Base-by-base conservation (phyloP, 768 basidiomycete species). In the Pulveroboletus sp. region DNA sequence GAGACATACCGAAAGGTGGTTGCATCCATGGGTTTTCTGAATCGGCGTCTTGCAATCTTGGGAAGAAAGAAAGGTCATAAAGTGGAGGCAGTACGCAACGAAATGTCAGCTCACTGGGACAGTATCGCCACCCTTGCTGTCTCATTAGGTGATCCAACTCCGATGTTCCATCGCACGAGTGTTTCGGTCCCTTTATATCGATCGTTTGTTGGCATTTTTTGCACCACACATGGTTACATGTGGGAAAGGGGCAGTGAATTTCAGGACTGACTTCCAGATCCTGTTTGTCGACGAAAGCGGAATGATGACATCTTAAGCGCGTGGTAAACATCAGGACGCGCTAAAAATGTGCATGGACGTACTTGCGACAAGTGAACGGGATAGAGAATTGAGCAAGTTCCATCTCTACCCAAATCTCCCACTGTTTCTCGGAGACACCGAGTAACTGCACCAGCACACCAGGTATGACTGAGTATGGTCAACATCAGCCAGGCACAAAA, bases 141-240 rank as follows among this genome's bases (percentile, higher is more conserved):
- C 65, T 61, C 77, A 83, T 75, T 24, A 82, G 61, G 43, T 74
- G 67, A 12, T 75, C 71, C 17, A 84, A 65, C 52, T 84, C 82
- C 1, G 71, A 65, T 1, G 76, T 68, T 11, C 79, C 81, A 49
- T 83, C 82, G 55, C 84, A 85, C 1, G 78, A 78, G 56, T 83
- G 80, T 42, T 66, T 60, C 5, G 69, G 67, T n/a, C 68, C 73
- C 21, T 49, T 61, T 10, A 63, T 29, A 0, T 58, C 60, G 21
- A 72, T 48, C 49, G 64, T 35, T 48, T 80, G 77, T 41, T 75
- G 75, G 59, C 84, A 85, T 17, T 59, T 62, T 64, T 75, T 82
- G 62, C 84, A 85, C 84, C 83, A 85, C 24, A 70, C 65, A 50
- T 80, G 67, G 5, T 67, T 60, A 49, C 84, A 85, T 4, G 58